Evolutionary conservation across 2,329 filamentous ascomycete genomes (phyloP), one percentile per base, ranked within the genome.

Genomic region (Bipolaris cookei): DNA sequence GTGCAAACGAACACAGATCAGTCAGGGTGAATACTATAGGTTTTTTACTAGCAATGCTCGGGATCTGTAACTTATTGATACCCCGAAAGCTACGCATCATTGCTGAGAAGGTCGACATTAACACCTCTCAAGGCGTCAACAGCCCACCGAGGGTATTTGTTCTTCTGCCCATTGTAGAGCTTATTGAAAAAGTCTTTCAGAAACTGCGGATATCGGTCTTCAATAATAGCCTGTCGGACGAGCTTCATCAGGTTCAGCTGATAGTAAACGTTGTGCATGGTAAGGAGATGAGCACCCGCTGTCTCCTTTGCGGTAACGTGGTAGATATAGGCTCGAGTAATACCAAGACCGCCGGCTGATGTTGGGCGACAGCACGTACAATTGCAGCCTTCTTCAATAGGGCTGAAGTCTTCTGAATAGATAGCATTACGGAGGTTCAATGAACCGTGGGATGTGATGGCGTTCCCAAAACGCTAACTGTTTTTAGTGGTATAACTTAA

Each of bases 231-330:
- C 61, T 90, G 82, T 58, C 94, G 84, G 11, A 87, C 85, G 58
- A 85, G 80, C 18, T 83, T 81, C 92, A 98, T 97, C 67, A 99
- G 80, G 58, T 89, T 84, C 51, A 99, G 82, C 74, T 97, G 87
- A 72, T 97, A 97, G 80, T 92, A 92, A 23, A 99, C 91, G 72
- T 99, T 99, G 77, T 99, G 95, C 72, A 98, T 92, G 0, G 92
- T 97, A 52, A 99, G 80, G 73, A 90, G 71, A 79, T 90, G 87
- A 14, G 96, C 95, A 6, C 94, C 92, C 1, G 91, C 93, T 0
- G 95, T 99, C 81, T 99, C 95, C 79, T 99, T 99, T 25, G 90
- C 89, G 0, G 91, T 88, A 63, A 97, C 87, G 78, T 99, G 95
- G 74, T 97, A 88, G 45, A 98, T 87, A 77, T 92, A 97, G 3